phyloP scores from a whole-genome alignment of 305 asterid species.

The Ajuga reptans region DNA sequence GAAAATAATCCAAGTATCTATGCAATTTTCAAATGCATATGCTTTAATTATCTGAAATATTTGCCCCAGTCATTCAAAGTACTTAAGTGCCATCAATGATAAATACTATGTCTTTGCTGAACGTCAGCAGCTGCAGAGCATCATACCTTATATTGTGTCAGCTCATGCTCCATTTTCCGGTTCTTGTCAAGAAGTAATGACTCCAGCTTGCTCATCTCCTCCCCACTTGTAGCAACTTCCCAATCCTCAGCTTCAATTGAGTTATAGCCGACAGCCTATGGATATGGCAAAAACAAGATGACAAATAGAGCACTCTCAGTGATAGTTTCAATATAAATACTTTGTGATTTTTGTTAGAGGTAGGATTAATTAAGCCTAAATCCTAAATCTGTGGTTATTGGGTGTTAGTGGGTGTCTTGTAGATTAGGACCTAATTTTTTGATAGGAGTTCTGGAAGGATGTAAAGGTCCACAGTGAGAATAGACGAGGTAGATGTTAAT shows the following conservation, averaged over 20 bases:
- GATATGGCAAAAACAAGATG: constrained; percentile 12
- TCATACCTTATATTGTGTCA: constrained; percentile 80
- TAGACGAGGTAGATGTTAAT: not conserved
- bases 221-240: constrained; percentile 97
- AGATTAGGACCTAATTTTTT: not conserved
- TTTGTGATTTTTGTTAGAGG: not conserved
- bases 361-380: not conserved
- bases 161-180: constrained; percentile 96
- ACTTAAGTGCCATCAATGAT: constrained; percentile 4
- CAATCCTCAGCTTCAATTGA: constrained; percentile 99
- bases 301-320: not conserved
- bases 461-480: constrained; percentile 16
- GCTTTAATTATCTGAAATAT: constrained; percentile 4
- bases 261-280: constrained; percentile 95
- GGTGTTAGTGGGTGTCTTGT: not conserved
- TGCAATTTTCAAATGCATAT: not conserved
- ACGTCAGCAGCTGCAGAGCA: constrained; percentile 15
- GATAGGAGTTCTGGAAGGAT: not conserved
- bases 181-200: constrained; percentile 93
- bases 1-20: not conserved
- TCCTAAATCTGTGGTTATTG: not conserved
- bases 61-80: not conserved
- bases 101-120: not conserved
- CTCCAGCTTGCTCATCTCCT: constrained; percentile 97
- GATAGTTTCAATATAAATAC: not conserved